Evolutionary conservation across 2,329 filamentous ascomycete genomes (phyloP), one percentile per base, ranked within the genome.

Genomic region (Calonectria multiphialidica): DNA sequence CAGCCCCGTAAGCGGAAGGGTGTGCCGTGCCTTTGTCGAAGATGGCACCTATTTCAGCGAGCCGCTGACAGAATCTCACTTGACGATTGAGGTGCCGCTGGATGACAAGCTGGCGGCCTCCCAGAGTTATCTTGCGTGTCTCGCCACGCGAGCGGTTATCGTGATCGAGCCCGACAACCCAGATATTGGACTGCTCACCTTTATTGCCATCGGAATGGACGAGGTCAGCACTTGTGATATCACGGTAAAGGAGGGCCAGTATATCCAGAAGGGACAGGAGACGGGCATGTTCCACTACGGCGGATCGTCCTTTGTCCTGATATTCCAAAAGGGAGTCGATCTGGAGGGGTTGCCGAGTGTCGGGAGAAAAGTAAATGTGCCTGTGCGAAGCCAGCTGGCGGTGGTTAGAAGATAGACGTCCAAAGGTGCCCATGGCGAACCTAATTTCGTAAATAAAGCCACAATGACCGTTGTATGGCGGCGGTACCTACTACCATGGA

Each of bases 271-370:
- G 86, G 94, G 94, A 1, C 89, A 95, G 5, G 85, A 95, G 84
- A 86, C 92, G 45, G 93, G 93, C 49, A 95, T 94, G 93, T 95
- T 95, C 82, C 93, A 95, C 79, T 95, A 93, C 80, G 93, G 93
- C n/a, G 93, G 94, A 0, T 92, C 89, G 8, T 91, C 90, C 1
- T 91, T 94, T 79, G 94, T 92, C 76, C 79, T 95, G 76, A 79
- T 95, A 3, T 95, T 95, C 83, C 83, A 89, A 30, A 86, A 88
- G 74, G 88, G 85, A 0, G 89, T 92, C 37, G 84, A 86, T 66
- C 72, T 91, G 0, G 80, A 84, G 2, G 85, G 80, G 0, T 82
- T 87, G 42, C 85, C 85, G 0, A 74, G 81, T 66, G 72, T 84
- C 0, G 82, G 82, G 0, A 80, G 79, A 66, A 75, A 82, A 71